These are phyloP conservation scores for Suhomyces anneliseae DNA, from an alignment of 1,139 yeast species.

Conservation along the genomic window DNA sequence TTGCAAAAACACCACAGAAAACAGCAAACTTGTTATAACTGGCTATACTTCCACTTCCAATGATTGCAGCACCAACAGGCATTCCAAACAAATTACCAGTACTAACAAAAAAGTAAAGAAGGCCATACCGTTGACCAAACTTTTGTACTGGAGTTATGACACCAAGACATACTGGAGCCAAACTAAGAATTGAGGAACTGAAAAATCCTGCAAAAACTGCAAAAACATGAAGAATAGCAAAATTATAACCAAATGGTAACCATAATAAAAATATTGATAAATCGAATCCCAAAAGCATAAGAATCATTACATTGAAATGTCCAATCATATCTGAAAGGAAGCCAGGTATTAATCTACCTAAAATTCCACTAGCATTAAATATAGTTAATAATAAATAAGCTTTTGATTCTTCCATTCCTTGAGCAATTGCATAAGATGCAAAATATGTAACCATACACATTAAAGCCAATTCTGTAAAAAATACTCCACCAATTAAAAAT, in stretches of 20 bases:
- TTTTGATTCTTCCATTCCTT: constrained; percentile 37
- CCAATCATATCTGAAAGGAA: constrained; percentile 39
- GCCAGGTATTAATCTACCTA: constrained; percentile 43
- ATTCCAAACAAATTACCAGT: constrained; percentile 43
- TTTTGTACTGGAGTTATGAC: constrained; percentile 38
- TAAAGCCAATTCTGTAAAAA: constrained; percentile 57
- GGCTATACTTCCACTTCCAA: constrained; percentile 31
- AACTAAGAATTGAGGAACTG: constrained; percentile 30
- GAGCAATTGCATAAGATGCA: constrained; percentile 45
- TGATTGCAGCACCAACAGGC: constrained; percentile 47
- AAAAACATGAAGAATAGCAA: constrained; percentile 34
- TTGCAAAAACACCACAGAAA: constrained; percentile 34
- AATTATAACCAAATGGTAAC: constrained; percentile 40
- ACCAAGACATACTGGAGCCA: constrained; percentile 43
- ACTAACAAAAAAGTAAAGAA: constrained; percentile 40
- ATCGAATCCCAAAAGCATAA: constrained; percentile 33
- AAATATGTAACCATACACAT: constrained; percentile 48
- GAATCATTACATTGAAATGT: constrained; percentile 39
- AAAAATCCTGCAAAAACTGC: constrained; percentile 37
- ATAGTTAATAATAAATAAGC: constrained; percentile 39
- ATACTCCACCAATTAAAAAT: constrained; percentile 31
- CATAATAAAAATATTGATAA: constrained; percentile 36
- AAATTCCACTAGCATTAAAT: constrained; percentile 41
- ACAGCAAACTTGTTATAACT: constrained; percentile 37
- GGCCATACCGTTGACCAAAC: constrained; percentile 45